These are phyloP conservation scores for Leptodermis oblonga DNA, from an alignment of 257 asterid species.

Conservation along the genomic window DNA sequence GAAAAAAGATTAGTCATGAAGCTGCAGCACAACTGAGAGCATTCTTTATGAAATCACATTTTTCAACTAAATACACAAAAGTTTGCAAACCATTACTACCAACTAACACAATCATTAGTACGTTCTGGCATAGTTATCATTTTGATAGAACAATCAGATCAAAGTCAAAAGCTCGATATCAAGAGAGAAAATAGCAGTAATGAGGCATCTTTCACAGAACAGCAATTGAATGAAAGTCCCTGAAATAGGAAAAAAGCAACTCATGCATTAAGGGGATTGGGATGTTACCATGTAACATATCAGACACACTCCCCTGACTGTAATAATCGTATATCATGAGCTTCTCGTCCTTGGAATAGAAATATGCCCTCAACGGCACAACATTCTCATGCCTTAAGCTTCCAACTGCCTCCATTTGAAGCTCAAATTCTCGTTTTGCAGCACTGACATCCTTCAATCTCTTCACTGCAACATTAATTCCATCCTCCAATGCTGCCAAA, in stretches of 20 bases:
- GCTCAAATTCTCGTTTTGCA: conserved; percentile 89
- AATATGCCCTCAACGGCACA: conserved; percentile 76
- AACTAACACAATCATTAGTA: too few species aligned
- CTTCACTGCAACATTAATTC: conserved; percentile 81
- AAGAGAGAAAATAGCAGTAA: neutral
- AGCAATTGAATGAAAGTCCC: too few species aligned
- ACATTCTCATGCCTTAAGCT: conserved; percentile 84
- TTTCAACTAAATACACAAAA: too few species aligned
- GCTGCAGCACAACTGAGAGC: too few species aligned
- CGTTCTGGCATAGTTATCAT: too few species aligned
- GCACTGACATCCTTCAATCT: conserved; percentile 84
- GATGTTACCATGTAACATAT: conserved; percentile 71
- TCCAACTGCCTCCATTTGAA: conserved; percentile 75
- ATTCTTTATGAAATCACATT: too few species aligned
- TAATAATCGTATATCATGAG: conserved; percentile 84
- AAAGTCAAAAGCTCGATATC: neutral
- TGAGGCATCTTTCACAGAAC: neutral
- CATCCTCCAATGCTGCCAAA: conserved; percentile 82
- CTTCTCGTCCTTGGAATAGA: conserved; percentile 95
- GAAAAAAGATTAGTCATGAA: too few species aligned
- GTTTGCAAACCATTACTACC: too few species aligned
- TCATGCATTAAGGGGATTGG: neutral
- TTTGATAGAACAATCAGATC: too few species aligned
- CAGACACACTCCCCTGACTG: conserved; percentile 74
- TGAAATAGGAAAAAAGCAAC: too few species aligned